A percentile compares a stretch with the other conserved stretches of the same genome.
These are phyloP conservation scores for Flaveria trinervia DNA, from an alignment of 129 eudicot species.

Conservation along the genomic window DNA sequence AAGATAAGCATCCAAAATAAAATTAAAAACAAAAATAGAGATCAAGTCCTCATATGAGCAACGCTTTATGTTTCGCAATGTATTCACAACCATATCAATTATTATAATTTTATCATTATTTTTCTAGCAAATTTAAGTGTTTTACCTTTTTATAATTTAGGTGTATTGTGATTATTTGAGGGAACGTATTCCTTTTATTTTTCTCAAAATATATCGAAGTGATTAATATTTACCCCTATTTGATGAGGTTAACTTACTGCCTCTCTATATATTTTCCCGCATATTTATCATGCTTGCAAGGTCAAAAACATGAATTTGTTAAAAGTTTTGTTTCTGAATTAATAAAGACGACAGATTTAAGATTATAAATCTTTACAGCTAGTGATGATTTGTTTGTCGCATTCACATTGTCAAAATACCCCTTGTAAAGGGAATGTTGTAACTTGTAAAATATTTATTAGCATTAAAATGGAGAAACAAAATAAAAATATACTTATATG, in stretches of 20 bases:
- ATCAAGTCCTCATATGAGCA: not conserved
- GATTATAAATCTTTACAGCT: slow-evolving; percentile 39
- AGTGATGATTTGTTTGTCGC: slow-evolving; percentile 36
- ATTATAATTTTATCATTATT: not conserved
- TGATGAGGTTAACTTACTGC: not conserved
- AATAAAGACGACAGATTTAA: not conserved
- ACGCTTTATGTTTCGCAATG: not conserved
- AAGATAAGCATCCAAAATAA: not conserved
- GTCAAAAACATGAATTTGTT: slow-evolving; percentile 12
- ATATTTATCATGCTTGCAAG: slow-evolving; percentile 18
- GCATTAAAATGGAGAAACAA: slow-evolving; percentile 25
- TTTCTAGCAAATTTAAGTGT: not conserved
- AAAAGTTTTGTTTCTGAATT: not conserved
- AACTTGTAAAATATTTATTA: slow-evolving; percentile 1
- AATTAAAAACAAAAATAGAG: not conserved
- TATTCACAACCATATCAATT: not conserved
- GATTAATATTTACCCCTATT: not conserved
- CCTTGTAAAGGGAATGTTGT: slow-evolving; percentile 23
- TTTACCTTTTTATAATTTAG: not conserved
- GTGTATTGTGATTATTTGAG: not conserved
- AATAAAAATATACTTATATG: slow-evolving; percentile 16
- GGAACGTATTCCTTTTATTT: not conserved
- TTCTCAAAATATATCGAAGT: not conserved
- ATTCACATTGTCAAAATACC: slow-evolving; percentile 34
- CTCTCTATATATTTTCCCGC: not conserved